Base-by-base conservation (phyloP, 2,329 filamentous ascomycete genomes). In the Neonectria neomacrospora region DNA sequence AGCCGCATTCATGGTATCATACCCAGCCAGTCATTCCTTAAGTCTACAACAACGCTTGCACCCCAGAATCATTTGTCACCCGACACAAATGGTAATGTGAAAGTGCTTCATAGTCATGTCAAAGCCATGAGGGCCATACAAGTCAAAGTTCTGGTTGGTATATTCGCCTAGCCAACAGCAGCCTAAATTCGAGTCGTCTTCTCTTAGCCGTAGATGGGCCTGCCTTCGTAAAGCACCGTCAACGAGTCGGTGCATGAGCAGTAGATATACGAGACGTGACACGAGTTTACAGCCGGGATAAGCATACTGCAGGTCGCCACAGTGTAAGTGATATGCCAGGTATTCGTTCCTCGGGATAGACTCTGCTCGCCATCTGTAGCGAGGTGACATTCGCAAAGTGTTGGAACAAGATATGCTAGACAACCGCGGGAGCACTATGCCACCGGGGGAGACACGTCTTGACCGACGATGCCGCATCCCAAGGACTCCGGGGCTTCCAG, bases 351-450 rank as follows among this genome's bases (percentile, higher is more conserved):
- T 61, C 58, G 7, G 58, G 53, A 22, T 45, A 28, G 5, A 61
- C 58, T 18, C 58, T 47, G 4, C 58, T 56, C 14, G 58, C 58
- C 16, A 61, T 47, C 34, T 61, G 58, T 7, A 61, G 32, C 12
- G 53, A 61, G 5, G 53, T 61, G 45, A 61, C 58, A 16, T 44
- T 51, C 3, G 58, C 53, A 12, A 61, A 61, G 20, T 61, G 58
- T n/a, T 56, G 45, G 18, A 61, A 61, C 34, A 61, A 22, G 20
- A 56, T 12, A 6, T 44, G 34, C 26, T 16, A 61, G 58, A 61
- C 56, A 61, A 61, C 45, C 53, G 58, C 58, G 58, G 58, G 53
- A 56, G 22, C 52, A 55, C 58, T 39, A 52, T 44, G 20, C 53
- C 52, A 14, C 11, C 37, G 12, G 12, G 18, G 52, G 53, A 51